These are phyloP conservation scores for Arabidopsis hybrid DNA, from an alignment of 441 rosid genomes.

Conservation along the genomic window DNA sequence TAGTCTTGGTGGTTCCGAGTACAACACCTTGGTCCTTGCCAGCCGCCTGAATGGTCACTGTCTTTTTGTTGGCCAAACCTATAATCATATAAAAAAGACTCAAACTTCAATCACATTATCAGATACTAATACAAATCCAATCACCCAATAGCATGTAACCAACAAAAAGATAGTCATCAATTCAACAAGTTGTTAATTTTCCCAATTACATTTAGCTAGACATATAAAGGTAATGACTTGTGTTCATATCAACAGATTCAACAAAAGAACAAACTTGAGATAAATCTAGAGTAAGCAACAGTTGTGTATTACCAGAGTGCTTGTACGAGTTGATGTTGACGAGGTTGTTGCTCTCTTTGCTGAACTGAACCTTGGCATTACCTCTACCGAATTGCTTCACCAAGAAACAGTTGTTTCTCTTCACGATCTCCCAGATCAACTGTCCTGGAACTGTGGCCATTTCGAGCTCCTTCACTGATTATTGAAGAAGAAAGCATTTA, in stretches of 20 bases:
- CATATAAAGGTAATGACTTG: too few species aligned
- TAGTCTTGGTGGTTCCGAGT: slow-evolving; percentile 47
- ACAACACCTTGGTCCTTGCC: slow-evolving; percentile 44
- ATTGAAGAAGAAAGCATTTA: neutral
- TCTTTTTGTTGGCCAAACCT: slow-evolving; percentile 50
- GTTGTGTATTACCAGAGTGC: slow-evolving; percentile 56
- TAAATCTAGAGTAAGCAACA: neutral
- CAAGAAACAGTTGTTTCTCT: slow-evolving; percentile 71
- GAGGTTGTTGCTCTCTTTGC: slow-evolving; percentile 74
- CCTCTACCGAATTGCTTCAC: slow-evolving; percentile 74
- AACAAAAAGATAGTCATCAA: neutral
- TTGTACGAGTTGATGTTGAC: slow-evolving; percentile 75
- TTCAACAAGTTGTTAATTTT: too few species aligned
- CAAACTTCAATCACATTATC: neutral
- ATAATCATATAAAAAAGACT: neutral
- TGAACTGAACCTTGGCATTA: slow-evolving; percentile 60
- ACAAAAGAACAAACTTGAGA: too few species aligned
- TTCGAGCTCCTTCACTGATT: slow-evolving; percentile 10
- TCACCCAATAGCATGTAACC: neutral
- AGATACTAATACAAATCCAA: neutral
- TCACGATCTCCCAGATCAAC: slow-evolving; percentile 76
- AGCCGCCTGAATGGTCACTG: slow-evolving; percentile 43
- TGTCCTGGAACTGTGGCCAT: slow-evolving; percentile 77
- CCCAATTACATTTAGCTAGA: too few species aligned
- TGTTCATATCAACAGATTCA: too few species aligned